Conservation (phyloP, 352 stramenopile genomes). For the Bremia lactucae region DNA sequence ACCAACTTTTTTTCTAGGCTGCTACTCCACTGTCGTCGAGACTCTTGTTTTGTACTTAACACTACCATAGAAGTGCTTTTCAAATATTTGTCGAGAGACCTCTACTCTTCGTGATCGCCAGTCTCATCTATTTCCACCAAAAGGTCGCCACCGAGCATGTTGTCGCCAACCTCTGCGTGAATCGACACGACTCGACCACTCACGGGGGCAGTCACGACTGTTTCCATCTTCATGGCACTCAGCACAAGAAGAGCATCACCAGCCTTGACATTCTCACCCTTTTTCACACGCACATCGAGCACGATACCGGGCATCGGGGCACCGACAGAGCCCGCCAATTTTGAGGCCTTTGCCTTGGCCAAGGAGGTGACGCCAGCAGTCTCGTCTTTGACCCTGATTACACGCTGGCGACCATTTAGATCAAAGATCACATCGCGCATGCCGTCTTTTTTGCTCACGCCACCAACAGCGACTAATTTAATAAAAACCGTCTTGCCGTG, state of each 20-base stretch:
- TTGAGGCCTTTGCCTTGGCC: conserved; percentile 81
- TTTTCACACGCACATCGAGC: conserved; percentile 90
- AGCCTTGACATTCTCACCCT: conserved; percentile 87
- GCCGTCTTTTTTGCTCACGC: conserved; percentile 83
- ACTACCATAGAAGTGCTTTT: too few relatives aligned
- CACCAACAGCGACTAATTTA: conserved; percentile 87
- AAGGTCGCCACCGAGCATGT: conserved; percentile 90
- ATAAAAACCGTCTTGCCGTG: conserved; percentile 95
- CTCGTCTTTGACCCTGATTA: conserved; percentile 90
- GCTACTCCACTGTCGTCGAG: too few relatives aligned
- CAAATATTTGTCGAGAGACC: conserved; percentile 6
- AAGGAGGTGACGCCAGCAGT: conserved; percentile 48
- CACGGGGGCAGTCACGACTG: conserved; percentile 86
- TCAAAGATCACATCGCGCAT: conserved; percentile 94
- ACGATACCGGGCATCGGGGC: conserved; percentile 96
- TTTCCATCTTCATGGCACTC: conserved; percentile 99
- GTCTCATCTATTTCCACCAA: conserved; percentile 92
- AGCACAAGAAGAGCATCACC: conserved; percentile 90
- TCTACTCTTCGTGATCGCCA: conserved; percentile 40
- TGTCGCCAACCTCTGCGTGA: conserved; percentile 88
- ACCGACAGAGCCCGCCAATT: conserved; percentile 80
- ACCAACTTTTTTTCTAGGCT: too few relatives aligned
- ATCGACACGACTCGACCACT: conserved; percentile 87
- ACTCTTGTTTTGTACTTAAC: too few relatives aligned
- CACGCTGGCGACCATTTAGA: conserved; percentile 89